phyloP scores from a whole-genome alignment of 805 yeast species.

The Kodamaea neixiangensis region DNA sequence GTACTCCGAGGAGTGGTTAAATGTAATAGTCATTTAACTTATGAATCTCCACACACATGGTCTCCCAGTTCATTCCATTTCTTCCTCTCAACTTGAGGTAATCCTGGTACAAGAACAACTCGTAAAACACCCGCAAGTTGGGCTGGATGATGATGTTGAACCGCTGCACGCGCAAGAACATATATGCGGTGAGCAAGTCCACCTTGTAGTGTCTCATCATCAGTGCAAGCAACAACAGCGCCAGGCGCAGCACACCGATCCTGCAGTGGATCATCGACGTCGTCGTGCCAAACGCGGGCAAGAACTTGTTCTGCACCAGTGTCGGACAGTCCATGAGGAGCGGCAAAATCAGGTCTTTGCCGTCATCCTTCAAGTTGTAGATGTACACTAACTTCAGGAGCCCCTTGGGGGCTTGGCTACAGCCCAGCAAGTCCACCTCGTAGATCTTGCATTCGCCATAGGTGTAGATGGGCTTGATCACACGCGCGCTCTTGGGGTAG shows the following conservation, averaged over 20 bases:
- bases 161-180: conserved; percentile 39
- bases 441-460: conserved; percentile 20
- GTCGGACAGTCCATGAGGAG: conserved; percentile 32
- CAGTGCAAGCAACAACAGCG: conserved; percentile 40
- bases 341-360: conserved; percentile 34
- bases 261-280: conserved; percentile 38
- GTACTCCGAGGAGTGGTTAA: background rate
- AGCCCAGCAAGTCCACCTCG: conserved; percentile 18
- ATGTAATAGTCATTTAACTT: conserved; percentile 31
- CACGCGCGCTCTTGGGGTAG: background rate
- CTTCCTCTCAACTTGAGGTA: conserved; percentile 18
- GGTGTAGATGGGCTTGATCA: conserved; percentile 4
- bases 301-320: conserved; percentile 28
- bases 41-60: conserved; percentile 30
- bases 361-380: conserved; percentile 40
- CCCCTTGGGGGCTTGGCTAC: conserved; percentile 10
- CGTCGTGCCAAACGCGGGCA: conserved; percentile 15
- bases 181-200: conserved; percentile 35
- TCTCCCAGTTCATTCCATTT: conserved; percentile 28
- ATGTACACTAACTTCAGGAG: conserved; percentile 24
- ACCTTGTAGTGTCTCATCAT: conserved; percentile 35
- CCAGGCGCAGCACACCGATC: conserved; percentile 46
- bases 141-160: conserved; percentile 46
- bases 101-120: conserved; percentile 32
- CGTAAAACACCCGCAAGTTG: conserved; percentile 40